phyloP scores from a whole-genome alignment of 2,329 filamentous ascomycete species.

The Venturia nashicola region DNA sequence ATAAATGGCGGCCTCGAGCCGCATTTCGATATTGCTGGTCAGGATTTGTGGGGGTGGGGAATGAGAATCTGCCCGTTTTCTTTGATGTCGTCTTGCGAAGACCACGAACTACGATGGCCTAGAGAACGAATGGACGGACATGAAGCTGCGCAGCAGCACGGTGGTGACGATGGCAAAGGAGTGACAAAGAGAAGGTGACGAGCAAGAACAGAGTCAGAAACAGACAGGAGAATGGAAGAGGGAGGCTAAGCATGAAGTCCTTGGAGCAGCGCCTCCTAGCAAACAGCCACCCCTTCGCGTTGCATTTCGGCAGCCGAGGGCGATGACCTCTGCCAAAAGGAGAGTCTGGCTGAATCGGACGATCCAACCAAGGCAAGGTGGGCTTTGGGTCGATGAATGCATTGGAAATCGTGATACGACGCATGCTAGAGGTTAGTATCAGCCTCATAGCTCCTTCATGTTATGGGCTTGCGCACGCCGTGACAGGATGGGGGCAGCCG shows the following conservation, averaged over 20 bases:
- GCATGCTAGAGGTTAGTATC: conserved; percentile 1
- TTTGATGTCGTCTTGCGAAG: conserved; percentile 5
- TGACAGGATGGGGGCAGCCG: neutral
- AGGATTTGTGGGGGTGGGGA: neutral
- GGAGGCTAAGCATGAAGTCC: conserved; percentile 4
- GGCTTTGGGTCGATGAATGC: neutral
- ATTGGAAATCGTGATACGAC: neutral
- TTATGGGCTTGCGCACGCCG: neutral
- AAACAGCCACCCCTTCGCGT: neutral
- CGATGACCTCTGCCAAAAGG: neutral
- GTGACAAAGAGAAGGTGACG: neutral
- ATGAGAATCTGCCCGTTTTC: neutral
- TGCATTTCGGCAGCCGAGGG: neutral
- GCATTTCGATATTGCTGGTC: conserved; percentile 8
- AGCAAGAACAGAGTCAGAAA: neutral
- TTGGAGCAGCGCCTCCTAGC: neutral
- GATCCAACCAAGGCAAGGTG: neutral
- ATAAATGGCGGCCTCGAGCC: conserved; percentile 7
- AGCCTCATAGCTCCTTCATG: conserved; percentile 1
- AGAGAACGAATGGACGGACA: neutral
- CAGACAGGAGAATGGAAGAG: neutral
- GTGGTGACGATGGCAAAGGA: neutral
- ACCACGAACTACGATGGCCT: neutral
- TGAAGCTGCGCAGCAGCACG: conserved; percentile 9
- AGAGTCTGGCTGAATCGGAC: neutral